Evolutionary conservation across 257 asterid genomes (phyloP).

Genomic region (Nicotiana sylvestris): DNA sequence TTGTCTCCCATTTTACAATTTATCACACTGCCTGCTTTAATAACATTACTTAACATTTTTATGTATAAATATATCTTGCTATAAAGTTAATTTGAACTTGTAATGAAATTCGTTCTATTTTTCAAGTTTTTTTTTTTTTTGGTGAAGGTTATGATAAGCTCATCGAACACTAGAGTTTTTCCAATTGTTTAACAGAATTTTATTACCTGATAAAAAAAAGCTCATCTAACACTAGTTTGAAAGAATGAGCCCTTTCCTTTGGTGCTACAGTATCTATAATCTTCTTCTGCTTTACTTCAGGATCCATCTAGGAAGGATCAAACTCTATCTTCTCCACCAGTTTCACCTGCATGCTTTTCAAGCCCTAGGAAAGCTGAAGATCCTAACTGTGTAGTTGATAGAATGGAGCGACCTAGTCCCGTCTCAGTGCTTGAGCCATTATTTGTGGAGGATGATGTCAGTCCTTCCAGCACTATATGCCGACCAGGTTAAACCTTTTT

Average conservation of each 20-base stretch:
- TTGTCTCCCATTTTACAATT: no score
- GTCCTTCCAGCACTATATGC: constrained; percentile 64
- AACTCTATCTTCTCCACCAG: constrained; percentile 32
- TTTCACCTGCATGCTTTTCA: constrained; percentile 37
- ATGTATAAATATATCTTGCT: not conserved
- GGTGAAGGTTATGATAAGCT: not conserved
- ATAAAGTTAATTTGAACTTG: not conserved
- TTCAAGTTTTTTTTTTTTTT: no score
- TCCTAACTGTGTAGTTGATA: constrained; percentile 35
- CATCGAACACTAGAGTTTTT: not conserved
- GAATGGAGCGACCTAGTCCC: constrained; percentile 80
- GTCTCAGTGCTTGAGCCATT: constrained; percentile 84
- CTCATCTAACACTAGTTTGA: no score
- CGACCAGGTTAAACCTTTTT: constrained; percentile 52
- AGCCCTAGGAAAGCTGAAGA: constrained; percentile 39
- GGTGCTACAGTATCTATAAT: constrained; percentile 27
- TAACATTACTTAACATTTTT: no score
- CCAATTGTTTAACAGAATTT: no score
- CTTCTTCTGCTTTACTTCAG: constrained; percentile 6
- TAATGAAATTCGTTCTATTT: not conserved
- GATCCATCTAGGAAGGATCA: constrained; percentile 31
- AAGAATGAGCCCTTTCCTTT: not conserved
- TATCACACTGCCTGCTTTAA: no score
- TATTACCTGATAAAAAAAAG: no score
- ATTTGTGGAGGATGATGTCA: constrained; percentile 66